These are phyloP conservation scores for Quercus tomentella DNA, from an alignment of 331 rosid genomes.

Conservation along the genomic window DNA sequence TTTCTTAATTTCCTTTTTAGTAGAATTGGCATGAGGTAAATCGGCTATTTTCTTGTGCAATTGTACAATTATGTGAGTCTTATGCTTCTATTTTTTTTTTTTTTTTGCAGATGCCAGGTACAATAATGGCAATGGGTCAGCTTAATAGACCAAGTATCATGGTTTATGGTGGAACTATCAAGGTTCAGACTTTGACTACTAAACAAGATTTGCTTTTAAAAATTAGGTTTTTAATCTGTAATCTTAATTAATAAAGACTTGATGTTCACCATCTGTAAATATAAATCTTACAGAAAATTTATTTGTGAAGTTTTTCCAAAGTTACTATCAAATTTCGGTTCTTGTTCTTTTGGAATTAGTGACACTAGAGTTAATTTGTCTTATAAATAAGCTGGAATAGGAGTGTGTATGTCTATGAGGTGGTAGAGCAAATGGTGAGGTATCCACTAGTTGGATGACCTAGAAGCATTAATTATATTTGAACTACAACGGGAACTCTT, in stretches of 20 bases:
- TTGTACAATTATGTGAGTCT: too few relatives aligned
- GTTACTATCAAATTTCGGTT: not conserved
- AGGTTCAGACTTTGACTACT: conserved; percentile 35
- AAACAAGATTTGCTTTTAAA: not conserved
- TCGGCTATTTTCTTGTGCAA: not conserved
- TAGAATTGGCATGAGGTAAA: too few relatives aligned
- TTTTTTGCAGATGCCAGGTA: conserved; percentile 87
- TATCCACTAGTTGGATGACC: not conserved
- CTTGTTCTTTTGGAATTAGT: not conserved
- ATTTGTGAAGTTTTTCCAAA: not conserved
- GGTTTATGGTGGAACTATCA: conserved; percentile 93
- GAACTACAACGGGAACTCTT: not conserved
- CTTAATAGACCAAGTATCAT: conserved; percentile 93
- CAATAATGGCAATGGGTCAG: conserved; percentile 94
- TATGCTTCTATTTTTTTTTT: too few relatives aligned
- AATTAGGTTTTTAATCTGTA: not conserved
- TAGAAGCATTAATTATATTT: not conserved
- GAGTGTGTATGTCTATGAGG: not conserved
- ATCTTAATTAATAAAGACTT: not conserved
- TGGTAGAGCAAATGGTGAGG: not conserved
- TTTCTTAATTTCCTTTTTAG: too few relatives aligned
- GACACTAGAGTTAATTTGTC: too few relatives aligned
- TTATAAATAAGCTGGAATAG: not conserved
- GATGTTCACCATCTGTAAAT: not conserved
- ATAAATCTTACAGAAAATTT: not conserved